These are phyloP conservation scores for Scutellaria barbata DNA, from an alignment of 257 asterid species.

Conservation along the genomic window DNA sequence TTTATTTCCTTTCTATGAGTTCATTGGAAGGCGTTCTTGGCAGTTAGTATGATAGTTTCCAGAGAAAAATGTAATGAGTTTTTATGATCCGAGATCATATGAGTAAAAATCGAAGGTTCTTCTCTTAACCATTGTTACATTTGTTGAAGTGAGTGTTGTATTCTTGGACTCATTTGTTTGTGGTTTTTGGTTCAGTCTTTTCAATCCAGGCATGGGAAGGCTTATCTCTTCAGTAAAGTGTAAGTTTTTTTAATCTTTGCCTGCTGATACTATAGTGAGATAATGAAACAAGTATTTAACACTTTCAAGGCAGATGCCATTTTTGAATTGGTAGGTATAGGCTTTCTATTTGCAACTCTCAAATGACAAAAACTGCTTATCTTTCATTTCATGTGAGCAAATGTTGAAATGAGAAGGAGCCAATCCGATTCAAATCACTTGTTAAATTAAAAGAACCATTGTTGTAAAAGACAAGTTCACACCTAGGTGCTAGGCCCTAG, in stretches of 20 bases:
- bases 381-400: background rate
- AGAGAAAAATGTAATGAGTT: background rate
- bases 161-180: conserved; percentile 13
- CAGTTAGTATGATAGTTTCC: background rate
- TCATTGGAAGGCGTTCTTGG: background rate
- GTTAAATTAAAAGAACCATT: background rate
- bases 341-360: conserved; percentile 7
- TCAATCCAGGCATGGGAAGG: conserved; percentile 43
- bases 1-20: background rate
- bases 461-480: too few species aligned
- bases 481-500: too few species aligned
- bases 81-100: conserved; percentile 7
- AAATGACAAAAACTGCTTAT: background rate
- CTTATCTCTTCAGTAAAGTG: conserved; percentile 47
- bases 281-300: background rate
- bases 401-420: background rate
- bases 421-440: background rate
- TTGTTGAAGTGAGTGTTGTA: background rate
- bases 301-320: conserved; percentile 19
- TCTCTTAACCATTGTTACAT: background rate
- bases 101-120: background rate
- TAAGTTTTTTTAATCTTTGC: conserved; percentile 35
- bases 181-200: conserved; percentile 36
- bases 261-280: conserved; percentile 23
- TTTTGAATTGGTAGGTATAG: conserved; percentile 18